A percentile compares a stretch with the other conserved stretches of the same genome.
Evolutionary conservation across 2,329 filamentous ascomycete genomes (phyloP).

Genomic region (Fusarium sp.): DNA sequence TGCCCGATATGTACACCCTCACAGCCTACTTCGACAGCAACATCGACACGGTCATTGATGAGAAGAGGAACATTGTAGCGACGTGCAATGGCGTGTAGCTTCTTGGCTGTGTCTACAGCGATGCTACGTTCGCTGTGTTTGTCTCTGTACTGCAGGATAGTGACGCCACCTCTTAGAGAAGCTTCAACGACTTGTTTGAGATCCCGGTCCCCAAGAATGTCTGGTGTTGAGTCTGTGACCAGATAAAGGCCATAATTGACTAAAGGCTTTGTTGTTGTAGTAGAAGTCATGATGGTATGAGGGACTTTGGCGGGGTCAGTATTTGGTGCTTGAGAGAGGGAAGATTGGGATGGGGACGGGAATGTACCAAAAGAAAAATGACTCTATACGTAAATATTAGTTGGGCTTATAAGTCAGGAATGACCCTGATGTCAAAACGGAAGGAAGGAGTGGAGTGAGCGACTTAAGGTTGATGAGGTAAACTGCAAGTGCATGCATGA

Average conservation of each 20-base stretch:
- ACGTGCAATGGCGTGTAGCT: conserved; percentile 77
- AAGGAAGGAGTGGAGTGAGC: conserved; percentile 7
- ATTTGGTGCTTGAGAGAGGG: not conserved
- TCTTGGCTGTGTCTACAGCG: conserved; percentile 76
- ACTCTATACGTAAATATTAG: not conserved
- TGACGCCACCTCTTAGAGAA: conserved; percentile 82
- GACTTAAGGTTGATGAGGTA: conserved; percentile 1
- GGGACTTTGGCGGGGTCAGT: conserved; percentile 22
- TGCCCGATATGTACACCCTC: conserved; percentile 96
- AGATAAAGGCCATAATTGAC: conserved; percentile 88
- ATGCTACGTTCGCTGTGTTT: conserved; percentile 81
- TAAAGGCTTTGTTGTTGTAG: conserved; percentile 36
- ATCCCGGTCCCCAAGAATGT: conserved; percentile 78
- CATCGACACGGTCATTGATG: conserved; percentile 93
- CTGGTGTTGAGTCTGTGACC: conserved; percentile 91
- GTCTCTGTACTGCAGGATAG: conserved; percentile 90
- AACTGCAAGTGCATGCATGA: not conserved
- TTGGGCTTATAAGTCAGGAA: not conserved
- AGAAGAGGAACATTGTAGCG: conserved; percentile 79
- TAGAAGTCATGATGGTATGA: not conserved
- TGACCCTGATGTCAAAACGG: not conserved
- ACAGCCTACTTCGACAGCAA: conserved; percentile 84
- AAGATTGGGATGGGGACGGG: not conserved
- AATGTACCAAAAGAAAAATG: not conserved
- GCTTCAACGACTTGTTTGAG: conserved; percentile 79